These are phyloP conservation scores for Ceriops decandra DNA, from an alignment of 345 rosid species.

Conservation along the genomic window DNA sequence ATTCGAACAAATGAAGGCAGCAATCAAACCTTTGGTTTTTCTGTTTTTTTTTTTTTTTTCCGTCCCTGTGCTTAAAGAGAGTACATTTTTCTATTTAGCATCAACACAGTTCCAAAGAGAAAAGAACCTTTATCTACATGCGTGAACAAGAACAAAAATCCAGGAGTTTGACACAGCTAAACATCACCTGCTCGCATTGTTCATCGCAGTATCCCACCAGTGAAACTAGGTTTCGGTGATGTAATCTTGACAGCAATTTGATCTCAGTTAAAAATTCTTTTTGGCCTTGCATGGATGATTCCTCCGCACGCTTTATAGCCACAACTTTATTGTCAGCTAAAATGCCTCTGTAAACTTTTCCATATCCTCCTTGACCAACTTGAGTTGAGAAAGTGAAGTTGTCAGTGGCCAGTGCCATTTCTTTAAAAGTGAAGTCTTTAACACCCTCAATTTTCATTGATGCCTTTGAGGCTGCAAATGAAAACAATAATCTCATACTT, in stretches of 20 bases:
- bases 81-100: no score
- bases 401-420: constrained; percentile 42
- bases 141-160: background rate
- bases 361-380: constrained; percentile 55
- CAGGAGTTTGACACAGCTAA: background rate
- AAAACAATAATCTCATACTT: background rate
- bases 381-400: constrained; percentile 28
- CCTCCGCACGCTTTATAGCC: constrained; percentile 48
- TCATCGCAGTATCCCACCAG: constrained; percentile 53
- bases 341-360: constrained; percentile 51
- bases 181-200: constrained; percentile 39
- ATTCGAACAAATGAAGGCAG: no score
- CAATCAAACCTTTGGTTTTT: no score
- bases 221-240: constrained; percentile 59
- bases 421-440: constrained; percentile 37
- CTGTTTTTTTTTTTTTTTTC: no score
- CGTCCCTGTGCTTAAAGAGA: no score
- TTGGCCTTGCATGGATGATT: constrained; percentile 45
- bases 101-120: no score
- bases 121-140: background rate
- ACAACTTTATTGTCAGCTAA: constrained; percentile 41
- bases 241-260: constrained; percentile 44
- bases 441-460: constrained; percentile 39
- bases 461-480: constrained; percentile 25
- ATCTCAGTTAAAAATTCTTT: constrained; percentile 54